These are phyloP conservation scores for Cryptosporidium ubiquitum DNA, from an alignment of 169 alveolate genomes.

Conservation along the genomic window DNA sequence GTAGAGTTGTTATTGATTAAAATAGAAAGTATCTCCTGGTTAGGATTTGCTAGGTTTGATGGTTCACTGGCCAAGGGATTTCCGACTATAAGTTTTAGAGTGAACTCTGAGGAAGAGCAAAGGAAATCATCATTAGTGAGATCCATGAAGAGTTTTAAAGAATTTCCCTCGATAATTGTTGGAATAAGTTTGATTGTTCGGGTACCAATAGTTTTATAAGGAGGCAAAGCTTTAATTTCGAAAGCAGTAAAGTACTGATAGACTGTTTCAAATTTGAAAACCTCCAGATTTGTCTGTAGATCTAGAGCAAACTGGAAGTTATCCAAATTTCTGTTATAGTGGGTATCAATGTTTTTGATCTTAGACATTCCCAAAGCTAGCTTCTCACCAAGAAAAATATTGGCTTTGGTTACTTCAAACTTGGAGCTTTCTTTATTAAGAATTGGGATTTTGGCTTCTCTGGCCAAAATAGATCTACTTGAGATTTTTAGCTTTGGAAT, in stretches of 20 bases:
- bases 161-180: slow-evolving; percentile 2
- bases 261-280: neutral
- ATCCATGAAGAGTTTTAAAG: slow-evolving; percentile 10
- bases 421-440: neutral
- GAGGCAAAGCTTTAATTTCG: slow-evolving; percentile 47
- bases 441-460: slow-evolving; percentile 22
- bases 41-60: neutral
- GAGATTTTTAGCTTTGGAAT: slow-evolving; percentile 33
- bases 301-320: slow-evolving; percentile 1
- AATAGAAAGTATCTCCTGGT: neutral
- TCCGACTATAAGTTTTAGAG: neutral
- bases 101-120: slow-evolving; percentile 51
- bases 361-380: neutral
- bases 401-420: neutral
- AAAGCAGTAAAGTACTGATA: neutral
- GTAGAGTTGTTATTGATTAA: neutral
- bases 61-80: neutral
- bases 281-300: neutral
- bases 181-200: slow-evolving; percentile 15
- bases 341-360: neutral
- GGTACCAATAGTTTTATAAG: slow-evolving; percentile 37
- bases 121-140: slow-evolving; percentile 25
- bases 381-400: neutral
- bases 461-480: slow-evolving; percentile 14
- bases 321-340: neutral